These are phyloP conservation scores for Stenocarpella maydis DNA, from an alignment of 2,329 filamentous ascomycete genomes.

Conservation along the genomic window DNA sequence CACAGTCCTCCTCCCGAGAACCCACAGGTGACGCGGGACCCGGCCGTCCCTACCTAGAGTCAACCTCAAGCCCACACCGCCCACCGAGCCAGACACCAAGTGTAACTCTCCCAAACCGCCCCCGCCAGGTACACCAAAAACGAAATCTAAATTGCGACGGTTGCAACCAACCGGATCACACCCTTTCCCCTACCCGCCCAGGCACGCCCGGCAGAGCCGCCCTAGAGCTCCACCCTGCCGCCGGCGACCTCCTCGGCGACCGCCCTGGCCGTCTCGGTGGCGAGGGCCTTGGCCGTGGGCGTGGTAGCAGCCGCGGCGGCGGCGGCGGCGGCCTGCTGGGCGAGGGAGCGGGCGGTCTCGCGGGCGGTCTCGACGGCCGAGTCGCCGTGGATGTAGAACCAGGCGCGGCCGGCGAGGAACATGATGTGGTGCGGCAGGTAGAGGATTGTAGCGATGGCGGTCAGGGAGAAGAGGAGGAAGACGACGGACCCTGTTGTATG, in stretches of 20 bases:
- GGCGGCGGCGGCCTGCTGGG: conserved; percentile 13
- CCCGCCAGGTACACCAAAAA: background rate
- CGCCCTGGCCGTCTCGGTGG: conserved; percentile 41
- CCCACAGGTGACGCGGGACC: background rate
- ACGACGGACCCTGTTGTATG: conserved; percentile 84
- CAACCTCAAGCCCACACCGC: background rate
- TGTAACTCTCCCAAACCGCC: background rate
- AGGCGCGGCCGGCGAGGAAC: conserved; percentile 83
- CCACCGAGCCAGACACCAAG: background rate
- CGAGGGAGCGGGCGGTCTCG: conserved; percentile 51
- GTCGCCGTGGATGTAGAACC: conserved; percentile 95
- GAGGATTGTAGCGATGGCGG: conserved; percentile 84
- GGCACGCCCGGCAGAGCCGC: background rate
- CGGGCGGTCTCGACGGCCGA: conserved; percentile 60
- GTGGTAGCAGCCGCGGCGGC: conserved; percentile 12
- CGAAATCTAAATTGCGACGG: too few species aligned
- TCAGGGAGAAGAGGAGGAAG: conserved; percentile 87
- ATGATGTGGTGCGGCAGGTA: conserved; percentile 93
- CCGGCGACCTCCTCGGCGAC: conserved; percentile 41
- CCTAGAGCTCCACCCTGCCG: conserved; percentile 48
- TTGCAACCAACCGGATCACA: too few species aligned
- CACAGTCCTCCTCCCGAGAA: background rate
- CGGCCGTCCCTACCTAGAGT: background rate
- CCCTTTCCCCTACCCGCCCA: background rate
- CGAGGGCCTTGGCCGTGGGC: conserved; percentile 39